Evolutionary conservation across 2,329 filamentous ascomycete species (phyloP), one percentile per base, ranked within the genome.

Genomic region (Arthrobotrys sinensis): DNA sequence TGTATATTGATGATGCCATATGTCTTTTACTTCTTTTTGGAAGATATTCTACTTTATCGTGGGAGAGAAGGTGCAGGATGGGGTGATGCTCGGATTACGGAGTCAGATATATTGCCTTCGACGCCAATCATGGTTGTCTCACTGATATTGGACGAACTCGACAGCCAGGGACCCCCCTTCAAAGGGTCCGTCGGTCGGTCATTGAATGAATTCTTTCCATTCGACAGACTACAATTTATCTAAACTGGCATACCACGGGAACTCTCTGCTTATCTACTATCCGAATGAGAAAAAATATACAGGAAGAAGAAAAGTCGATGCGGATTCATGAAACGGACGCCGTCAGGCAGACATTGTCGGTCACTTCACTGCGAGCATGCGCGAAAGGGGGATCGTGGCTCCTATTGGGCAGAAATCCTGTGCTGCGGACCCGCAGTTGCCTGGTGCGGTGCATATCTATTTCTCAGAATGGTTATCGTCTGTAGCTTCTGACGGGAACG

Each of bases 301-400:
- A n/a, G 32, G n/a, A 60, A 16, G 11, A 43, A 43, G 16, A 43
- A 43, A 43, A 36, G 19, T 48, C 16, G 45, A 52, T 43, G 24
- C 24, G 24, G 24, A 28, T 28, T 28, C 24, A 19, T 66, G 69
- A 73, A 73, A 73, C 69, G 11, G 40, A 53, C 50, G 34, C 45
- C 55, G 69, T 73, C 60, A 66, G 69, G 69, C 69, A 73, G 69
- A 57, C 50, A 65, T 65, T 60, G 50, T 52, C 60, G 16, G 60
- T 60, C 68, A 65, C 10, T 53, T 65, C 48, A 21, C 48, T 73
- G 36, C 24, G 24, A 28, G 24, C 24, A 28, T 28, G 24, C 69
- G 60, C 50, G 60, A 73, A 73, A 73, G 60, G 69, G 55, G 69
- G 69, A 66, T 73, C 36, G 36, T 38, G 60, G 24, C 16, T 65